phyloP scores from a whole-genome alignment of 2,329 filamentous ascomycete genomes.

The Sporothrix inflata region DNA sequence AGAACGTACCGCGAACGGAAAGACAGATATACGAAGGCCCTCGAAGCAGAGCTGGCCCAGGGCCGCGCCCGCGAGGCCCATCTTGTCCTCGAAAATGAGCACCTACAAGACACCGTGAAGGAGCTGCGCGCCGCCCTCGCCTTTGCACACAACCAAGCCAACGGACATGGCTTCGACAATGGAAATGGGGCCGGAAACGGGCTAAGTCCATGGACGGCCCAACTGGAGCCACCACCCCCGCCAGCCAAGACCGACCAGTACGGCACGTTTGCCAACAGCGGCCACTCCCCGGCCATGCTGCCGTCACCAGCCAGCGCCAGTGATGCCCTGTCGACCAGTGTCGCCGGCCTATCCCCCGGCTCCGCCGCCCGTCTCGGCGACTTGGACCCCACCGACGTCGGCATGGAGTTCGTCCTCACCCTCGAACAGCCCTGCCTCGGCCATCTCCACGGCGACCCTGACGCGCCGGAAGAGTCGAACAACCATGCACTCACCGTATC shows the following conservation, averaged over 20 bases:
- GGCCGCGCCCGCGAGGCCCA: constrained; percentile 25
- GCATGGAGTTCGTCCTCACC: constrained; percentile 31
- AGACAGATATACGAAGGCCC: constrained; percentile 29
- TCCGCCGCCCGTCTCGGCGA: constrained; percentile 13
- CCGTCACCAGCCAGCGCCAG: not conserved
- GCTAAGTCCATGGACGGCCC: not conserved
- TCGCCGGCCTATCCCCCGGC: not conserved
- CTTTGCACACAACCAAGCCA: not conserved
- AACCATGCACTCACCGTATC: constrained; percentile 28
- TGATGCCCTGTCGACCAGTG: not conserved
- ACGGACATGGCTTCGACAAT: not conserved
- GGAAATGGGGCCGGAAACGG: not conserved
- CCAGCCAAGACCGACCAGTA: not conserved
- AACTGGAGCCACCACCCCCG: not conserved
- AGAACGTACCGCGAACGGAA: constrained; percentile 30
- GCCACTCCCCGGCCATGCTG: not conserved
- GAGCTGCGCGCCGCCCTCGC: not conserved
- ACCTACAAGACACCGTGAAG: constrained; percentile 13
- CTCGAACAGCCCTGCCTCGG: constrained; percentile 29
- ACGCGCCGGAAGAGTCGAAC: not conserved
- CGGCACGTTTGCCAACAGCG: not conserved
- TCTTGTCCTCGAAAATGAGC: constrained; percentile 11
- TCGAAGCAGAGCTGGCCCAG: constrained; percentile 27
- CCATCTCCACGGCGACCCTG: constrained; percentile 21
- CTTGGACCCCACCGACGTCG: constrained; percentile 24